phyloP scores from a whole-genome alignment of 192 early-diverging fungal species.

The Ramicandelaber brevisporus region DNA sequence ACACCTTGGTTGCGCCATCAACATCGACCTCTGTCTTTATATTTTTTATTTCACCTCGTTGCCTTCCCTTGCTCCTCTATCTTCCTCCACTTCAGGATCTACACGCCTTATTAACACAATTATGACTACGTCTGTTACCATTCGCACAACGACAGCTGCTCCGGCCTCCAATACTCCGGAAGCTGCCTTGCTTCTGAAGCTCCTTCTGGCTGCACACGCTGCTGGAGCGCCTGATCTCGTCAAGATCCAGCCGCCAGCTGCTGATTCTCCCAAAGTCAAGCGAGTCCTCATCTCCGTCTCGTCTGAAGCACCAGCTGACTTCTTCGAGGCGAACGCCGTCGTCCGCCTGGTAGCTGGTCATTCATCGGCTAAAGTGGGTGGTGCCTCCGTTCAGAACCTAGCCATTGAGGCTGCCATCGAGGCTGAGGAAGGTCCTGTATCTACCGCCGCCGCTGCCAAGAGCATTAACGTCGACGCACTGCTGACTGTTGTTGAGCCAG shows the following conservation, averaged over 20 bases:
- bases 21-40: too few relatives aligned
- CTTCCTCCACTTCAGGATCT: too few relatives aligned
- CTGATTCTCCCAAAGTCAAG: conserved; percentile 12
- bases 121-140: too few relatives aligned
- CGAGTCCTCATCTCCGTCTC: conserved; percentile 8
- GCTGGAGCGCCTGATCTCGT: conserved; percentile 5
- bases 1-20: too few relatives aligned
- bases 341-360: conserved; percentile 3
- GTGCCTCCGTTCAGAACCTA: conserved; percentile 6
- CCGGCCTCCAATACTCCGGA: conserved; percentile 15
- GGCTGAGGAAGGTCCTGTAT: conserved; percentile 14
- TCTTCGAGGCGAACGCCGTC: conserved; percentile 18
- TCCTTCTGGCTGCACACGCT: conserved; percentile 11
- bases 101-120: too few relatives aligned
- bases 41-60: too few relatives aligned
- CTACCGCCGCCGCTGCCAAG: conserved; percentile 3
- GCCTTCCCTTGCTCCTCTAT: too few relatives aligned
- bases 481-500: conserved; percentile 5
- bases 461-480: conserved; percentile 7
- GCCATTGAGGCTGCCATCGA: conserved; percentile 14
- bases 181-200: conserved; percentile 16
- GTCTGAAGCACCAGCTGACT: conserved; percentile 4
- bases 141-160: background rate
- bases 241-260: conserved; percentile 2
- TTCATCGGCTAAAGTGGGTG: conserved; percentile 8